These are phyloP conservation scores for Penicillium digitatum DNA, from an alignment of 2,329 filamentous ascomycete species.

Conservation along the genomic window DNA sequence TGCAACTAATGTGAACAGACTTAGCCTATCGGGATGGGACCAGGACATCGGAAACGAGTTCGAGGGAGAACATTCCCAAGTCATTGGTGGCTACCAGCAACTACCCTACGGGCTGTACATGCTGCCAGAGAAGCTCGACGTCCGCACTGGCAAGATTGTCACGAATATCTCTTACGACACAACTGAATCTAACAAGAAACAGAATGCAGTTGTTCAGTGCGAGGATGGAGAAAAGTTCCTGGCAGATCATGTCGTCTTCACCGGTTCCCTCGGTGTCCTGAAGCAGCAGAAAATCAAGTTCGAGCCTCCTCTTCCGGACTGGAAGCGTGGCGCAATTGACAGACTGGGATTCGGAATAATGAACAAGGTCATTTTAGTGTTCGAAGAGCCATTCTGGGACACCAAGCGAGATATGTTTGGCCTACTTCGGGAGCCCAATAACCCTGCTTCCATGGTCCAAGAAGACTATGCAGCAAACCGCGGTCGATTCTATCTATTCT, in stretches of 20 bases:
- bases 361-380: constrained; percentile 93
- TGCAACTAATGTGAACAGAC: constrained; percentile 76
- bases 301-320: constrained; percentile 79
- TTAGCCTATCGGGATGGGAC: constrained; percentile 91
- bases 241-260: constrained; percentile 88
- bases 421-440: constrained; percentile 70
- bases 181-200: constrained; percentile 36
- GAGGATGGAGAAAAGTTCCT: constrained; percentile 71
- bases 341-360: constrained; percentile 88
- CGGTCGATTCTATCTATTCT: constrained; percentile 96
- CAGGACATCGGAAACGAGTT: constrained; percentile 98
- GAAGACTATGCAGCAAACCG: constrained; percentile 72
- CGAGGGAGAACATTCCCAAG: constrained; percentile 88
- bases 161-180: constrained; percentile 64
- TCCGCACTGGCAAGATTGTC: constrained; percentile 70
- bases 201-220: constrained; percentile 63
- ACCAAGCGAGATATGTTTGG: constrained; percentile 88
- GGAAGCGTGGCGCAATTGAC: constrained; percentile 75
- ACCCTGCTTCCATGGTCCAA: constrained; percentile 68
- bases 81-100: constrained; percentile 89
- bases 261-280: constrained; percentile 83
- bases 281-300: constrained; percentile 79
- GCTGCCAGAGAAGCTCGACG: constrained; percentile 70
- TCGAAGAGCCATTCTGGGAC: constrained; percentile 88
- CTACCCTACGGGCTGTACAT: constrained; percentile 82